Percentiles rank a stretch among this genome's conserved stretches.
Evolutionary conservation across 2,329 filamentous ascomycete genomes (phyloP).

Genomic region (Phaeophleospora eucalypticola): DNA sequence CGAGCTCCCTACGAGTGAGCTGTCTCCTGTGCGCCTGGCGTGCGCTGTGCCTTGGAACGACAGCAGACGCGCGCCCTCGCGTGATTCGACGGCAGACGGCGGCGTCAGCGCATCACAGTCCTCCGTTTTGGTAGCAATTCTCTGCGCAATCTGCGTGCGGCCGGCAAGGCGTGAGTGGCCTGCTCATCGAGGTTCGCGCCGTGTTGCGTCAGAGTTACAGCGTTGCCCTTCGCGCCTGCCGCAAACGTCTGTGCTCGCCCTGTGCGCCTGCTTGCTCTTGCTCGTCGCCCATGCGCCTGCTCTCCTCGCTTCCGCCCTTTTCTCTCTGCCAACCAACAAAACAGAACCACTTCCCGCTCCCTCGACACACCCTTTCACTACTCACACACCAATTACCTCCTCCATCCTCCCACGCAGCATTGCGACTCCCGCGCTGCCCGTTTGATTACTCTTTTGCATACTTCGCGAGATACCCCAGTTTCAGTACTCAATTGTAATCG

Average conservation of each 20-base stretch:
- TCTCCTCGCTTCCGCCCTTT: neutral
- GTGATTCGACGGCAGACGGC: neutral
- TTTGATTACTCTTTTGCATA: neutral
- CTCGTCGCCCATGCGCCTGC: neutral
- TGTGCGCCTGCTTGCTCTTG: neutral
- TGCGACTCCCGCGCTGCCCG: neutral
- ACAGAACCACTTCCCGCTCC: neutral
- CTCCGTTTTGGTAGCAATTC: neutral
- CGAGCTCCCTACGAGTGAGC: no score
- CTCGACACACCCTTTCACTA: constrained; percentile 1
- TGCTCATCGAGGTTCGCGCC: neutral
- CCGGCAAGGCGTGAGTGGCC: neutral
- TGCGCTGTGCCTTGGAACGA: no score
- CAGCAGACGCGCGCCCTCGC: no score
- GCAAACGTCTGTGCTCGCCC: neutral
- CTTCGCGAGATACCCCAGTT: constrained; percentile 3
- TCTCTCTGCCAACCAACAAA: neutral
- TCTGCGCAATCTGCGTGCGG: neutral
- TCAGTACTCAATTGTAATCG: neutral
- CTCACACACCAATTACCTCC: constrained; percentile 1
- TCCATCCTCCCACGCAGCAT: constrained; percentile 2
- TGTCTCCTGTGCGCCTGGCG: no score
- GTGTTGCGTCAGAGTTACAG: neutral
- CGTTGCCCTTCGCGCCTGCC: neutral
- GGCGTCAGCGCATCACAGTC: neutral